Conservation (phyloP, 2,329 filamentous ascomycete species). For the Monilinia laxa region DNA sequence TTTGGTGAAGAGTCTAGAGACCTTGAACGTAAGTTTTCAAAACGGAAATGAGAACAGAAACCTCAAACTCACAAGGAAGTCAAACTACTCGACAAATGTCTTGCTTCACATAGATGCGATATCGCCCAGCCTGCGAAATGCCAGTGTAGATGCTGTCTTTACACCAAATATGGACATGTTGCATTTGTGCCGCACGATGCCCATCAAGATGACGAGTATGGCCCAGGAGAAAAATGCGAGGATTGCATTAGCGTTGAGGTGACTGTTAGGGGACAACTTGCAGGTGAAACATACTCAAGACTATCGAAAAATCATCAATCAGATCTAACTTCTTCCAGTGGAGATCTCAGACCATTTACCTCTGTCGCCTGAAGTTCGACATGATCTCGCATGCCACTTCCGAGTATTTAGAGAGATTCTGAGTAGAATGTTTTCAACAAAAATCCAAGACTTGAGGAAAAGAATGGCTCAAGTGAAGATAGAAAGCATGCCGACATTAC, state of each 20-base stretch:
- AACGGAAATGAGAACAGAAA: no score
- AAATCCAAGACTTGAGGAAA: background rate
- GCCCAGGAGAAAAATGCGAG: background rate
- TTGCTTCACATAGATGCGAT: background rate
- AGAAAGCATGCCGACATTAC: background rate
- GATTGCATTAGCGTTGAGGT: background rate
- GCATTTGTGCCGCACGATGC: background rate
- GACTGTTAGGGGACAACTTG: slow-evolving; percentile 2
- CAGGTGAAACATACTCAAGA: background rate
- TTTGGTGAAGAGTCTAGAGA: slow-evolving; percentile 2
- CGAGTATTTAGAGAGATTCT: slow-evolving; percentile 1
- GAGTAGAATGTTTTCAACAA: background rate
- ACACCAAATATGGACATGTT: background rate
- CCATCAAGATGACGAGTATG: background rate
- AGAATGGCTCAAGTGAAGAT: background rate
- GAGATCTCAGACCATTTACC: slow-evolving; percentile 7
- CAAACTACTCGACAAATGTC: slow-evolving; percentile 7
- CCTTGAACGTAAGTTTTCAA: background rate
- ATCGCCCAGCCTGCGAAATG: slow-evolving; percentile 2
- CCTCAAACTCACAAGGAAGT: background rate
- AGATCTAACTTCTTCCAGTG: background rate
- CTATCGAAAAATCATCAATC: background rate
- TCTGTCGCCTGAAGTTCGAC: background rate
- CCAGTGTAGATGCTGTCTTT: background rate
- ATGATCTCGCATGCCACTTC: background rate